phyloP scores from a whole-genome alignment of 129 eudicot species.

The Artemisia annua region DNA sequence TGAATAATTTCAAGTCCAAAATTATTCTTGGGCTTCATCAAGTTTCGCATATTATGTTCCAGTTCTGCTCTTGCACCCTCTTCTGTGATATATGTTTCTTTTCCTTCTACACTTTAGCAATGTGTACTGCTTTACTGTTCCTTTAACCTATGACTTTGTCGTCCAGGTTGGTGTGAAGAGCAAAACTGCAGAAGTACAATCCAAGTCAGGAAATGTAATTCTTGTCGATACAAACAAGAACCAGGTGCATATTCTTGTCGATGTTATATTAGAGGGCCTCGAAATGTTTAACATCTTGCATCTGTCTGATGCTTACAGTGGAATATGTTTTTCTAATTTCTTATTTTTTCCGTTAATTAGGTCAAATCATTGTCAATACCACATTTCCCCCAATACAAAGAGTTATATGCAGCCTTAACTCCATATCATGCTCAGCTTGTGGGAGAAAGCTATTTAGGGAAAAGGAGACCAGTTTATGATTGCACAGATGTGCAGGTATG shows the following conservation, averaged over 20 bases:
- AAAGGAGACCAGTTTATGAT: conserved; percentile 75
- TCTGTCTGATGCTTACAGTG: neutral
- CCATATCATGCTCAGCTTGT: conserved; percentile 88
- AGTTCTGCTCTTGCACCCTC: too few species aligned
- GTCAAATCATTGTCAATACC: conserved; percentile 83
- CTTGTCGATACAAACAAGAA: conserved; percentile 87
- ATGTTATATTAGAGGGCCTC: neutral
- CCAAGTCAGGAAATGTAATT: conserved; percentile 72
- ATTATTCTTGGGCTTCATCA: too few species aligned
- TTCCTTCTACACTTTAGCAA: neutral
- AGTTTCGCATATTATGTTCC: too few species aligned
- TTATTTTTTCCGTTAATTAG: conserved; percentile 33
- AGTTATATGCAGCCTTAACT: conserved; percentile 62
- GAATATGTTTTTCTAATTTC: conserved; percentile 11
- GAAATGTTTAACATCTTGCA: neutral
- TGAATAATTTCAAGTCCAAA: too few species aligned
- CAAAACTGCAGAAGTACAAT: conserved; percentile 85
- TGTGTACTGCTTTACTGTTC: conserved; percentile 3
- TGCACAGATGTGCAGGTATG: conserved; percentile 90
- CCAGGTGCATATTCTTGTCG: conserved; percentile 55
- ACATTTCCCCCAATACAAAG: conserved; percentile 67
- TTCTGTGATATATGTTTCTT: conserved; percentile 8
- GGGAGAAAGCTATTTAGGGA: conserved; percentile 93
- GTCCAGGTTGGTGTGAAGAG: conserved; percentile 92
- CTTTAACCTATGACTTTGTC: conserved; percentile 22